These are phyloP conservation scores for Melocanna baccifera DNA, from an alignment of 176 grass and related monocot genomes.

Conservation along the genomic window DNA sequence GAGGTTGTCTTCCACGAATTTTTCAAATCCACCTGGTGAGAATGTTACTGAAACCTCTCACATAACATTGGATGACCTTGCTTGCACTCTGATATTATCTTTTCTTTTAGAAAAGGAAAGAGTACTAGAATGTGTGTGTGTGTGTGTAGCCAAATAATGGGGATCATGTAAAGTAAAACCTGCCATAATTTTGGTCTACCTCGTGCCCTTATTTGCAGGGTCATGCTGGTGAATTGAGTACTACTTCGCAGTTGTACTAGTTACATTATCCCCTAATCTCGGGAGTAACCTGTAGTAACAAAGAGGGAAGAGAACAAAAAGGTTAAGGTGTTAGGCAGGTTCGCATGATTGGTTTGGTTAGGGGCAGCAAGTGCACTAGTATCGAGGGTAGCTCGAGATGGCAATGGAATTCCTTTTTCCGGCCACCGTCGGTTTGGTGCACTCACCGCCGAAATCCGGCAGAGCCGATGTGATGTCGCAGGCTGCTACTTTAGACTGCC, in stretches of 20 bases:
- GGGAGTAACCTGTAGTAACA: neutral
- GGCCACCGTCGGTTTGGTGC: slow-evolving; percentile 25
- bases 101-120: neutral
- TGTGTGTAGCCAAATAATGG: neutral
- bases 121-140: too few relatives aligned
- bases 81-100: neutral
- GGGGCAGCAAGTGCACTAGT: neutral
- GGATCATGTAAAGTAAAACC: neutral
- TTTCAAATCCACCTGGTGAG: neutral
- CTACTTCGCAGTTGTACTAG: too few relatives aligned
- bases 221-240: neutral
- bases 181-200: neutral
- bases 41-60: neutral
- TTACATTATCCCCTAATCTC: neutral
- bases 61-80: neutral
- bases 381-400: neutral
- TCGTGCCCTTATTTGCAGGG: neutral
- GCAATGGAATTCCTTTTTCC: slow-evolving; percentile 16
- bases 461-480: neutral
- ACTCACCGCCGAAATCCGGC: slow-evolving; percentile 38
- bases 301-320: neutral
- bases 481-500: slow-evolving; percentile 34
- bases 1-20: too few relatives aligned
- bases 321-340: slow-evolving; percentile 33
- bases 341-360: slow-evolving; percentile 27